Conservation (phyloP, 78 protist species). For the Dictyostelium purpureum region DNA sequence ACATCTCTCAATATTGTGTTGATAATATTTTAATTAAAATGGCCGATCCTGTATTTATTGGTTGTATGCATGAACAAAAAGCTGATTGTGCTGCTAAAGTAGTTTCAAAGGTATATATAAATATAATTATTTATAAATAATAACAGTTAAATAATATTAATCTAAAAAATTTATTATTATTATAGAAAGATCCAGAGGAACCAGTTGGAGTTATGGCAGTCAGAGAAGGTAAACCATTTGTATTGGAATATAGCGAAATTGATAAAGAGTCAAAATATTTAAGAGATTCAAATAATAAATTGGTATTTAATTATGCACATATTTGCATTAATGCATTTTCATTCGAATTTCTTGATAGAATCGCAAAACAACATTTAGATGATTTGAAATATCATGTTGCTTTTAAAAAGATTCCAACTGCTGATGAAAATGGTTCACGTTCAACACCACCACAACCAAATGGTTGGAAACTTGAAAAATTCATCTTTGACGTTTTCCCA, state of each 20-base stretch:
- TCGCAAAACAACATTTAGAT: conserved; percentile 6
- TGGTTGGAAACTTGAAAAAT: conserved; percentile 94
- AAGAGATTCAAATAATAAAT: conserved; percentile 62
- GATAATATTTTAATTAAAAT: conserved; percentile 93
- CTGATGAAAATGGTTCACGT: conserved; percentile 21
- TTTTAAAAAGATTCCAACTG: conserved; percentile 89
- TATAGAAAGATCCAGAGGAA: conserved; percentile 81
- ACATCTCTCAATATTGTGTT: conserved; percentile 91
- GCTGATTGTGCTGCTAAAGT: conserved; percentile 91
- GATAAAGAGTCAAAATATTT: conserved; percentile 59
- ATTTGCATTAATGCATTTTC: conserved; percentile 90
- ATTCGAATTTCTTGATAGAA: conserved; percentile 72
- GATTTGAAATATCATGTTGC: conserved; percentile 90
- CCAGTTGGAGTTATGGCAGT: conserved; percentile 93
- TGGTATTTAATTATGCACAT: conserved; percentile 90
- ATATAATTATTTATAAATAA: too few relatives aligned
- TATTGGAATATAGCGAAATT: conserved; percentile 96
- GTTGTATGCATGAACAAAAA: conserved; percentile 77
- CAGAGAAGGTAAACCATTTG: conserved; percentile 74
- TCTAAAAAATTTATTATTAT: too few relatives aligned
- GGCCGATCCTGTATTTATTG: conserved; percentile 95
- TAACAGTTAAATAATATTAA: too few relatives aligned
- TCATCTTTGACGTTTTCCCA: conserved; percentile 95
- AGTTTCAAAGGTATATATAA: too few relatives aligned
- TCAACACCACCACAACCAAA: conserved; percentile 16